Base-by-base conservation (phyloP, 2,329 filamentous ascomycete species). In the Fusarium tricinctum region DNA sequence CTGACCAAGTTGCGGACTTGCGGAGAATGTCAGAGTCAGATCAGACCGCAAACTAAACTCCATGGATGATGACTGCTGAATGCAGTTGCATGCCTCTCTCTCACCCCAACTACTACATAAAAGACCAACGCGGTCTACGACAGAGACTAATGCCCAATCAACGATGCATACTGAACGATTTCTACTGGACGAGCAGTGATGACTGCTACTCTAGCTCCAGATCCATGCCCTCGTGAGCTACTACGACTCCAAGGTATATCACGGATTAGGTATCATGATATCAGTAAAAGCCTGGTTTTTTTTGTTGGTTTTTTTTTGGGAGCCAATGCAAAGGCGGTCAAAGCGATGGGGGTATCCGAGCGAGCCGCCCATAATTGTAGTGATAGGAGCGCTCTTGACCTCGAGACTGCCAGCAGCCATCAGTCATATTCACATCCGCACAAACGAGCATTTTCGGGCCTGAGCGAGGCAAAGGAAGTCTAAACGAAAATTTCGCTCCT, bases 191-290 rank as follows among this genome's bases (percentile, higher is more conserved):
- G 32, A 48, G 30, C 38, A 64, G 15, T 48, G 58, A 60, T 66
- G 39, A 62, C 55, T 66, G 65, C 39, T 57, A 47, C 63, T 55
- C 59, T 64, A 58, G 55, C 67, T 73, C 60, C 58, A 51, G 46
- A 62, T 28, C 58, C 43, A 56, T 73, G 69, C 64, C 67, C 71
- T 71, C 69, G 71, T 72, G 69, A 73, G 71, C 69, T 59, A 63
- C 69, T 59, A 65, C 67, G 54, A 69, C 62, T 59, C 66, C 49
- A 52, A 66, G 61, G 61, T 59, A 58, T 58, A 72, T 68, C 66
- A 58, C 52, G 44, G 61, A 61, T 60, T 42, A 62, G 54, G 62
- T 56, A 68, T 65, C 64, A 61, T 60, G 54, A 64, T 57, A 44
- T 46, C 53, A 66, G 63, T 66, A 49, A 48, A 63, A 54, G 43